Evolutionary conservation across 2,329 filamentous ascomycete species (phyloP).

Genomic region (Pseudomassariella vexata): DNA sequence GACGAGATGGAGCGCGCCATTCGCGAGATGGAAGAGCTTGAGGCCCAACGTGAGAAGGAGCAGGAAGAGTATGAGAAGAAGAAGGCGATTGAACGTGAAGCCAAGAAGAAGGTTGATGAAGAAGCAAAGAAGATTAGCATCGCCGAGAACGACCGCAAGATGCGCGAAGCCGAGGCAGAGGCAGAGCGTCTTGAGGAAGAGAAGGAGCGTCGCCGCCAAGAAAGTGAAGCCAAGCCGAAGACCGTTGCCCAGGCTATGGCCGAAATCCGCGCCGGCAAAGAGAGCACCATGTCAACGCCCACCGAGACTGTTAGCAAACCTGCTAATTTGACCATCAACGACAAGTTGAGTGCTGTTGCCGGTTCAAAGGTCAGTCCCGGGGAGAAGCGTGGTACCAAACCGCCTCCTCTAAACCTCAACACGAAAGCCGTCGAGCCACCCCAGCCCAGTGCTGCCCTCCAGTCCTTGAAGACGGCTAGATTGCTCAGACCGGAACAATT

Average conservation of each 20-base stretch:
- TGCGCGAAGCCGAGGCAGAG: constrained; percentile 67
- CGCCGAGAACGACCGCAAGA: constrained; percentile 57
- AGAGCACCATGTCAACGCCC: constrained; percentile 30
- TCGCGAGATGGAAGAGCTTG: constrained; percentile 55
- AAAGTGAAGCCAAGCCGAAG: constrained; percentile 44
- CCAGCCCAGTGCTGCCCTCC: constrained; percentile 89
- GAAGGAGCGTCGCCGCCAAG: constrained; percentile 51
- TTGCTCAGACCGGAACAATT: constrained; percentile 49
- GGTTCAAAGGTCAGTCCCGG: constrained; percentile 45
- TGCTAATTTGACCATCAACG: constrained; percentile 42
- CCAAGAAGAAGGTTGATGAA: constrained; percentile 34
- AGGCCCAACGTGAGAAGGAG: constrained; percentile 42
- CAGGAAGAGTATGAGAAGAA: constrained; percentile 36
- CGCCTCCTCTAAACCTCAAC: constrained; percentile 80
- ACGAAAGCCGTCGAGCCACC: constrained; percentile 79
- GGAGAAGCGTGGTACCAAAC: constrained; percentile 66
- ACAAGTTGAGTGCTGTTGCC: constrained; percentile 46
- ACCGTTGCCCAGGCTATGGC: constrained; percentile 40
- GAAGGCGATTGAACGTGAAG: constrained; percentile 37
- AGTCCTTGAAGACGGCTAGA: constrained; percentile 85
- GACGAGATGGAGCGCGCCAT: constrained; percentile 57
- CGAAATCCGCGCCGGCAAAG: constrained; percentile 42
- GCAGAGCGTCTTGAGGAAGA: constrained; percentile 70
- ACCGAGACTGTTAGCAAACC: constrained; percentile 42
- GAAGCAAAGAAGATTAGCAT: constrained; percentile 39